A percentile compares a stretch with the other conserved stretches of the same genome.
phyloP scores from a whole-genome alignment of 805 yeast genomes.

The Hanseniaspora lachancei region DNA sequence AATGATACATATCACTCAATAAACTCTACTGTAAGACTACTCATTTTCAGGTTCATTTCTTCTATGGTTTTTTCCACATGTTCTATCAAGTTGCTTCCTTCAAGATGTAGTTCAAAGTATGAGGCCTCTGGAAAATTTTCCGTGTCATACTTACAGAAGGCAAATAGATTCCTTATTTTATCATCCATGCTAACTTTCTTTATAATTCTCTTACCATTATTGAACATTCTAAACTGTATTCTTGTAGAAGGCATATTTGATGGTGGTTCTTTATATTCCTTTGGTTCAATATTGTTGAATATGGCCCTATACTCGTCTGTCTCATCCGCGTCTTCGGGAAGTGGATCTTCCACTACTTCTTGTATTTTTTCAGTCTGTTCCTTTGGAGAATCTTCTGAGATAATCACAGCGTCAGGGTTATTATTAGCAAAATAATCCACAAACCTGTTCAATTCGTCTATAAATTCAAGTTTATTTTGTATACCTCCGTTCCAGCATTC shows the following conservation, averaged over 20 bases:
- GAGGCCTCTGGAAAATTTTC: slow-evolving; percentile 27
- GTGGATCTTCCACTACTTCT: slow-evolving; percentile 15
- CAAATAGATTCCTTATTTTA: slow-evolving; percentile 46
- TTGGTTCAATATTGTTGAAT: background rate
- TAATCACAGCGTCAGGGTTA: slow-evolving; percentile 5
- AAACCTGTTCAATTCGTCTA: slow-evolving; percentile 58
- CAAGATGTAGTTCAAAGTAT: slow-evolving; percentile 22
- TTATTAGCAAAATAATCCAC: slow-evolving; percentile 13
- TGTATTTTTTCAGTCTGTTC: slow-evolving; percentile 16
- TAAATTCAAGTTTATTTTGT: slow-evolving; percentile 48
- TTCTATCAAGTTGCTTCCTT: slow-evolving; percentile 40
- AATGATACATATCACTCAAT: background rate
- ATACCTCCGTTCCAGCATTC: slow-evolving; percentile 57
- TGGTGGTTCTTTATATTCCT: slow-evolving; percentile 51
- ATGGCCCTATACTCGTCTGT: slow-evolving; percentile 39
- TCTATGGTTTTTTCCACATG: slow-evolving; percentile 45
- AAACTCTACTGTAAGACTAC: slow-evolving; percentile 60
- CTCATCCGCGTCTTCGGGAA: slow-evolving; percentile 30
- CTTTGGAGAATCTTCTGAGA: background rate
- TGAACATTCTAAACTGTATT: slow-evolving; percentile 72
- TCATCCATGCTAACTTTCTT: slow-evolving; percentile 53
- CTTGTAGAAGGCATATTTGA: slow-evolving; percentile 41
- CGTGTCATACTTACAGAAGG: slow-evolving; percentile 50
- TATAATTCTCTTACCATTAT: slow-evolving; percentile 66
- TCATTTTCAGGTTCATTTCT: slow-evolving; percentile 69